Base-by-base conservation (phyloP, 371 early-diverging fungal genomes). In the Dinochytrium kinnereticum region DNA sequence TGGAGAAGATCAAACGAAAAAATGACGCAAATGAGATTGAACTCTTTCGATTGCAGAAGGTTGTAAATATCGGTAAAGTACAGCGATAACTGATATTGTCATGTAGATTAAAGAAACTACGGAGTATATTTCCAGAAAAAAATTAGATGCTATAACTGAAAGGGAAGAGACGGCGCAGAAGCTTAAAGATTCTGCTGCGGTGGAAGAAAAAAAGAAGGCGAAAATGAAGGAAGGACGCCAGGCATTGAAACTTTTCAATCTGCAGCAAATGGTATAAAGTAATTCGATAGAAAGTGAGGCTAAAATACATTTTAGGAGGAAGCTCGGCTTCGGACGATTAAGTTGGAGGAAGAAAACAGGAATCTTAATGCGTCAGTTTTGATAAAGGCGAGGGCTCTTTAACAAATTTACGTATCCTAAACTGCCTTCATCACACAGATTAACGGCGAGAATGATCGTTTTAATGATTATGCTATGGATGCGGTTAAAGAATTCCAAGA, bases 401-500 rank as follows among this genome's bases (percentile, higher is more conserved):
- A 39, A 36, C 55, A 53, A 57, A 28, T 34, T 55, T 17, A 28
- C 71, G 21, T 34, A 13, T 21, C 28, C 34, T 51, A 15, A 53
- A 21, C 17, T 36, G 39, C 38, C 49, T 33, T 51, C n/a, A n/a
- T n/a, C n/a, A n/a, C 0, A 26, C 73, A 75, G 73, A 37, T 70
- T 40, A 34, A 76, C 31, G 69, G 37, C 13, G 76, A 77, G 1
- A 70, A 79, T 51, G 78, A 40, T 3, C 65, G 68, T 36, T 80
- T 80, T 51, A 72, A 80, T 2, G 51, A 37, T 2, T 80, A 81
- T 50, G 80, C 80, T 1, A n/a, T 64, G 3, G 64, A 57, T 3
- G 61, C 68, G n/a, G 51, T 83, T 19, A 3, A 69, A 2, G 74
- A 79, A 51, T 83, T 81, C 76, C 30, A 51, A 36, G 37, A 21